Base-by-base conservation (phyloP, 2,329 filamentous ascomycete genomes). In the Pyricularia grisea region DNA sequence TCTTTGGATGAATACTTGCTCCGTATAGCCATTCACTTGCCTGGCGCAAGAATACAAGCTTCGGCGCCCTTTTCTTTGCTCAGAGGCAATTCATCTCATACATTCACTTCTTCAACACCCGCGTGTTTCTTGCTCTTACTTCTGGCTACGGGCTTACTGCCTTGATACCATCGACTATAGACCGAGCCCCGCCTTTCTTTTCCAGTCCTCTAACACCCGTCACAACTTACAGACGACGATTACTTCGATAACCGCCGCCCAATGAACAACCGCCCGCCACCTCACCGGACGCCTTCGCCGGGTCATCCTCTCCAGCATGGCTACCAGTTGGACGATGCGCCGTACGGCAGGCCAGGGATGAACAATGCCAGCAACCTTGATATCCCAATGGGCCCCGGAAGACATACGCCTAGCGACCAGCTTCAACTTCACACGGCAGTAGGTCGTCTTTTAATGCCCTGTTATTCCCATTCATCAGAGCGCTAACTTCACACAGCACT, bases 391-490 rank as follows among this genome's bases (percentile, higher is more conserved):
- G 88, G 86, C 4, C 85, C 86, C 69, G 78, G 78, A 67, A 78
- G 78, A 72, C 83, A 80, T 70, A 89, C 88, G 25, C 87, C 90
- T 0, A 89, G 88, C 75, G 94, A 98, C 79, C 85, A 90, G 69
- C 82, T 98, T 67, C 88, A 91, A 70, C 85, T 94, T 72, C 94
- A 97, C 78, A 92, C 93, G 67, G 94, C 94, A 69, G 92, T 94
- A 79, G 83, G 90, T 85, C 31, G 28, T n/a, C 11, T 25, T 33
- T 17, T 6, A 33, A 36, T 14, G n/a, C 65, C 65, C 14, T n/a
- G 33, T 42, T 20, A 25, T 28, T 11, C 20, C 1, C 33, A 23
- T 4, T 3, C 14, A 17, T 4, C 23, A 27, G 33, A 20, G 20
- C 31, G 17, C 20, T 63, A 27, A 42, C 55, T 12, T 17, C 14